Evolutionary conservation across 2,329 filamentous ascomycete genomes (phyloP), one percentile per base, ranked within the genome.

Genomic region (Apiospora malaysiana): DNA sequence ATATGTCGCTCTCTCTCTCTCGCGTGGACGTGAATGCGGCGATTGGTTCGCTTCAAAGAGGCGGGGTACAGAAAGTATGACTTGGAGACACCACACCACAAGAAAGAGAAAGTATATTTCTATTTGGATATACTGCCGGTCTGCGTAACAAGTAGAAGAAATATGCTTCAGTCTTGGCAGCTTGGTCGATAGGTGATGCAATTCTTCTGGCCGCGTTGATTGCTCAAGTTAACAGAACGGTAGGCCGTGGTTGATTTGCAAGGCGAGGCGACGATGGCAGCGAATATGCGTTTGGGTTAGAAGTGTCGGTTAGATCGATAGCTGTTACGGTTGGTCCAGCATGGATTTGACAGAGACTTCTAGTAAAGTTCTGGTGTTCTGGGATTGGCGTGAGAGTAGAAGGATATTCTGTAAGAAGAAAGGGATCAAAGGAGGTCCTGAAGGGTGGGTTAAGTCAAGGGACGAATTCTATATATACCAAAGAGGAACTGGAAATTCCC

Each of bases 291-390:
- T 23, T 18, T 66, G 4, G 65, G 4, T 46, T 45, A 12, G 65
- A 27, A 45, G 21, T 27, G 40, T 67, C 65, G 65, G 23, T 25
- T 32, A 7, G 27, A 2, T 46, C 6, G 27, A 2, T 46, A 6
- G 40, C 46, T 16, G n/a, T 18, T 8, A 45, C 6, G 37, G 6
- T 25, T 25, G n/a, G 14, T 25, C 12, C 10, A 25, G 18, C 43
- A n/a, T 66, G 37, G 27, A 21, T 3, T 32, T 63, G 56, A 23
- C 56, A 63, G 56, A 63, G 32, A 63, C 56, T 40, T 63, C 56
- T 63, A 63, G 56, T 63, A 63, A 63, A 63, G 56, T 63, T 63
- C 56, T 63, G 56, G 56, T 40, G 56, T 63, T 63, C 56, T 63
- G 56, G 56, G n/a, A n/a, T 40, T 63, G 27, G 21, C 32, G 32